Conservation (phyloP, 2,329 filamentous ascomycete genomes). For the Ascochyta koolunga region DNA sequence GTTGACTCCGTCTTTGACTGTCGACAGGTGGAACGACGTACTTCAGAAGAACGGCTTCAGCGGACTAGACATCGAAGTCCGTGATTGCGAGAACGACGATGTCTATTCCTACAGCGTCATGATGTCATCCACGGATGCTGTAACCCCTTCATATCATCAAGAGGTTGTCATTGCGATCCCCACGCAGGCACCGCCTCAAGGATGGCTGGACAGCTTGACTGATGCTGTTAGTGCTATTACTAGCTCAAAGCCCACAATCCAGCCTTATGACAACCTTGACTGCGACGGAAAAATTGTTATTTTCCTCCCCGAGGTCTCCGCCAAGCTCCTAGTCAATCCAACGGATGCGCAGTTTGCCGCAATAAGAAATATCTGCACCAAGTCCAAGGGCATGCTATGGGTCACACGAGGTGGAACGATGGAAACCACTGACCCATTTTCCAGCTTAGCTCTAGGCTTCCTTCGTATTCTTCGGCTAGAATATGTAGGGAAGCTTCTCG, state of each 20-base stretch:
- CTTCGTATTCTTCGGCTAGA: conserved; percentile 2
- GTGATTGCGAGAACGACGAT: conserved; percentile 4
- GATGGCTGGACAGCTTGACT: too few relatives aligned
- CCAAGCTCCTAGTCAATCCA: not conserved
- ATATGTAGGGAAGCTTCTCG: conserved; percentile 2
- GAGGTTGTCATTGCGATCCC: not conserved
- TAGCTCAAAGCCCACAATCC: not conserved
- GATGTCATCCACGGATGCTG: not conserved
- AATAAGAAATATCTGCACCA: conserved; percentile 2
- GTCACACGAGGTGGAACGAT: conserved; percentile 1
- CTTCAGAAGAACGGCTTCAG: conserved; percentile 3
- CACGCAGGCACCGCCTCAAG: too few relatives aligned
- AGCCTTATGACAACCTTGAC: conserved; percentile 3
- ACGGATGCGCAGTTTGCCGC: conserved; percentile 4
- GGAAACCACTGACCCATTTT: conserved; percentile 1
- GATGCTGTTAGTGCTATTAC: not conserved
- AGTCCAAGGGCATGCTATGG: conserved; percentile 3
- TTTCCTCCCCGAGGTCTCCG: conserved; percentile 1
- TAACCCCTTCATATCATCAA: not conserved
- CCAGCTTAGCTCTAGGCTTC: not conserved
- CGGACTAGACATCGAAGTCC: conserved; percentile 6
- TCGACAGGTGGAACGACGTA: conserved; percentile 1
- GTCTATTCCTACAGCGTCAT: conserved; percentile 14
- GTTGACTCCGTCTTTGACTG: not conserved
- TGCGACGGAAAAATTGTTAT: conserved; percentile 4